These are phyloP conservation scores for Pleurostoma richardsiae DNA, from an alignment of 2,329 filamentous ascomycete genomes.

Conservation along the genomic window DNA sequence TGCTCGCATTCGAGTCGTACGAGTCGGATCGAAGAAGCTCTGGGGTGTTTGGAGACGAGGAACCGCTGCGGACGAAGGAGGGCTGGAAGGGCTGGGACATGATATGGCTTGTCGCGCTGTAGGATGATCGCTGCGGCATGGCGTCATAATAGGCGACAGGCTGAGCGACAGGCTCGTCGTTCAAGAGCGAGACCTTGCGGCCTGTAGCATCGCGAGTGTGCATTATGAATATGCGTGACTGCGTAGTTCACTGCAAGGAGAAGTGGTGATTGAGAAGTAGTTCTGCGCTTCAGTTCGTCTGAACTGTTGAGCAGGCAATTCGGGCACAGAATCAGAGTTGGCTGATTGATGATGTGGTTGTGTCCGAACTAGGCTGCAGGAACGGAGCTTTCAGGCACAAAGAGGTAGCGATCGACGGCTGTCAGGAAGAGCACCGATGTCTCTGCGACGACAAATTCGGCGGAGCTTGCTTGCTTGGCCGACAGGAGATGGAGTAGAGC, in stretches of 20 bases:
- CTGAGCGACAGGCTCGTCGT: conserved; percentile 40
- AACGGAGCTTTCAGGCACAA: too few relatives aligned
- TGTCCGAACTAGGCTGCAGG: too few relatives aligned
- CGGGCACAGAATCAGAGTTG: too few relatives aligned
- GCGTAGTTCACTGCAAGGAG: background rate
- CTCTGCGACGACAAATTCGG: too few relatives aligned
- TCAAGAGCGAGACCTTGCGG: conserved; percentile 54
- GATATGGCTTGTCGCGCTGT: conserved; percentile 26
- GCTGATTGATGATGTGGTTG: too few relatives aligned
- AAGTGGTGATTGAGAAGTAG: too few relatives aligned
- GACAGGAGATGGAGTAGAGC: too few relatives aligned
- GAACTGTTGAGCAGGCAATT: too few relatives aligned
- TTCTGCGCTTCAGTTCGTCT: too few relatives aligned
- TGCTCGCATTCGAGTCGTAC: conserved; percentile 55
- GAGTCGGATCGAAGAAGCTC: conserved; percentile 56
- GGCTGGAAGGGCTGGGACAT: conserved; percentile 25
- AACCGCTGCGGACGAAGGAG: conserved; percentile 29
- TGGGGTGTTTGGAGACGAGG: conserved; percentile 47
- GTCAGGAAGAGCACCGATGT: too few relatives aligned
- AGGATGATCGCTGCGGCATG: conserved; percentile 17
- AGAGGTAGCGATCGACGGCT: too few relatives aligned
- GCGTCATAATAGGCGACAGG: conserved; percentile 9
- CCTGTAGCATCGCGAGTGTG: conserved; percentile 51
- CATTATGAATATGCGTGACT: conserved; percentile 30
- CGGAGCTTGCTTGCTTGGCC: too few relatives aligned